Evolutionary conservation across 1,139 yeast species (phyloP).

Genomic region (Geotrichum australiense): DNA sequence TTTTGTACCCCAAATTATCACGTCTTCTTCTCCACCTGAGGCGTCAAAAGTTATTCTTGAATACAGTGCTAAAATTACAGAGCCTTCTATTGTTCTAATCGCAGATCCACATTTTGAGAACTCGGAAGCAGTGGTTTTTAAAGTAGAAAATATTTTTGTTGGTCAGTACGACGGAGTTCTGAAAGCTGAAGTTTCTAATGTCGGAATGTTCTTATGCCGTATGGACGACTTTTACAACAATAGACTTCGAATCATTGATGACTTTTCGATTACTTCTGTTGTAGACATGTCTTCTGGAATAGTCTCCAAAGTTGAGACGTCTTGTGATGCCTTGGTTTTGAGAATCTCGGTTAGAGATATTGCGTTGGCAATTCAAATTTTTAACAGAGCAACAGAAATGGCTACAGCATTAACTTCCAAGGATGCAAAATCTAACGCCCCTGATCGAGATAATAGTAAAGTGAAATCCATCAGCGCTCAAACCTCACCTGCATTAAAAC

Average conservation of each 20-base stretch:
- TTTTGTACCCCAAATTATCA: constrained; percentile 13
- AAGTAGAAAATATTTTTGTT: constrained; percentile 70
- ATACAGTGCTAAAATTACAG: constrained; percentile 62
- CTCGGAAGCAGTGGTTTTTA: constrained; percentile 86
- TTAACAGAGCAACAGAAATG: constrained; percentile 62
- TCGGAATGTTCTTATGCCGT: constrained; percentile 77
- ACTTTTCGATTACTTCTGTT: constrained; percentile 72
- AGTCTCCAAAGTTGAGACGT: constrained; percentile 58
- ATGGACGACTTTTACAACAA: constrained; percentile 61
- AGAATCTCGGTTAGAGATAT: constrained; percentile 85
- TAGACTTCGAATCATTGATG: constrained; percentile 73
- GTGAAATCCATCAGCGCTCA: constrained; percentile 15
- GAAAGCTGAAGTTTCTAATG: constrained; percentile 62
- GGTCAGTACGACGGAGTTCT: constrained; percentile 58
- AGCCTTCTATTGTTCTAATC: constrained; percentile 68
- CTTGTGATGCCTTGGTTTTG: constrained; percentile 72
- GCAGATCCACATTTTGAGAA: constrained; percentile 66
- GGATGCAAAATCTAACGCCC: constrained; percentile 9
- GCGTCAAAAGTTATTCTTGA: constrained; percentile 30
- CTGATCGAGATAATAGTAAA: background rate
- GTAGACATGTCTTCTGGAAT: constrained; percentile 60
- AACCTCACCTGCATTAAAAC: constrained; percentile 15
- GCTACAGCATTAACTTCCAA: constrained; percentile 17
- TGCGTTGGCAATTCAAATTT: constrained; percentile 63
- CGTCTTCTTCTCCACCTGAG: constrained; percentile 3